phyloP scores from a whole-genome alignment of 2,329 filamentous ascomycete genomes.

The Dactylellina sp. region DNA sequence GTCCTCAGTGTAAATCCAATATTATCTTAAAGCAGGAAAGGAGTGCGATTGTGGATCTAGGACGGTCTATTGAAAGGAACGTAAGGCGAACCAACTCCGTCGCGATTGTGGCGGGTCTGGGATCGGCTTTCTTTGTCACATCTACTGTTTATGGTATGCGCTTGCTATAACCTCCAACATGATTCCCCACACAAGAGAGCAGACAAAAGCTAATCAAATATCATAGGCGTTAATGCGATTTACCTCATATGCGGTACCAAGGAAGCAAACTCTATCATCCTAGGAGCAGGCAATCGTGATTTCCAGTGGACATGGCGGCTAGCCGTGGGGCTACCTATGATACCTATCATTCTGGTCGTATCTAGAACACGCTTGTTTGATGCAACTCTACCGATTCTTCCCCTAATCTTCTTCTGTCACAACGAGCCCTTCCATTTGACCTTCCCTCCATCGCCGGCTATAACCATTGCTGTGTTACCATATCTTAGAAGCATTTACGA shows the following conservation, averaged over 20 bases:
- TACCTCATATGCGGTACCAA: constrained; percentile 75
- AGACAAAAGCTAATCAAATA: constrained; percentile 60
- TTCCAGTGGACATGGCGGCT: constrained; percentile 64
- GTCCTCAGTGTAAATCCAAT: constrained; percentile 87
- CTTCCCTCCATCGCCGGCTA: constrained; percentile 74
- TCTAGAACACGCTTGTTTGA: constrained; percentile 75
- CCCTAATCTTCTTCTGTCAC: constrained; percentile 69
- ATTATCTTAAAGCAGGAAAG: constrained; percentile 81
- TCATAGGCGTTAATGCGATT: constrained; percentile 70
- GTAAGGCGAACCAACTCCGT: constrained; percentile 74
- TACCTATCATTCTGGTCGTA: constrained; percentile 76
- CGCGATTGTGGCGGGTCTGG: constrained; percentile 69
- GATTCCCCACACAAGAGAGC: constrained; percentile 60
- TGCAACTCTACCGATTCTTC: constrained; percentile 72
- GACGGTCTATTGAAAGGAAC: constrained; percentile 71
- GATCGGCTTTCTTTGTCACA: constrained; percentile 51
- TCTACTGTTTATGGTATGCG: constrained; percentile 62
- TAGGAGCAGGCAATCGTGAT: constrained; percentile 58
- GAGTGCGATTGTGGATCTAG: constrained; percentile 77
- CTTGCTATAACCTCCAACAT: constrained; percentile 61
- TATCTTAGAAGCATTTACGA: constrained; percentile 75
- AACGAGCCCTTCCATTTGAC: constrained; percentile 68
- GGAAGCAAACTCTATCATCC: constrained; percentile 71
- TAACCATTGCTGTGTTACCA: constrained; percentile 75
- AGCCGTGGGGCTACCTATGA: constrained; percentile 73